phyloP scores from a whole-genome alignment of 2,329 filamentous ascomycete species.

The Fusarium brachygibbosum region DNA sequence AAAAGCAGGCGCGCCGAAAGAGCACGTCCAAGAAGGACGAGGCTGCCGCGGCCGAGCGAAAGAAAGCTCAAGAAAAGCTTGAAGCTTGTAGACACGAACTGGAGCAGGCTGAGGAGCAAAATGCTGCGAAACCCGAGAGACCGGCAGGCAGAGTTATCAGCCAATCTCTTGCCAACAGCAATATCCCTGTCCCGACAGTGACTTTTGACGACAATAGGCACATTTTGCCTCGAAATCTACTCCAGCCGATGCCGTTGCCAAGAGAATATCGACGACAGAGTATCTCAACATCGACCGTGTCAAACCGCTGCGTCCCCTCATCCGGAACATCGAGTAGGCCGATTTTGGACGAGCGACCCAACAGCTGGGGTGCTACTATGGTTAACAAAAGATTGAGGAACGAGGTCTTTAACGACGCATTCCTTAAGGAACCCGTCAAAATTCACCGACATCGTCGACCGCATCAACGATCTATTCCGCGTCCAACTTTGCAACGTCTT shows the following conservation, averaged over 20 bases:
- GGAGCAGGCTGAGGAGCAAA: slow-evolving; percentile 34
- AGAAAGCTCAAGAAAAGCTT: slow-evolving; percentile 52
- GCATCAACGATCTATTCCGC: slow-evolving; percentile 74
- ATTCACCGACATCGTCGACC: slow-evolving; percentile 81
- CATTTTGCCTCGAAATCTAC: slow-evolving; percentile 87
- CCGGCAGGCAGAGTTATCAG: slow-evolving; percentile 65
- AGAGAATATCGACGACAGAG: slow-evolving; percentile 53
- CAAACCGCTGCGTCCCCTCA: slow-evolving; percentile 16
- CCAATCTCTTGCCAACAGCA: slow-evolving; percentile 79
- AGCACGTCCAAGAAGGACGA: slow-evolving; percentile 68
- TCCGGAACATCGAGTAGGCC: slow-evolving; percentile 47
- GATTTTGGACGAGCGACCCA: slow-evolving; percentile 68
- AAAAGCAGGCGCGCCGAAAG: slow-evolving; percentile 80
- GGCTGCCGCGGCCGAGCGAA: slow-evolving; percentile 53
- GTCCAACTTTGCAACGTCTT: slow-evolving; percentile 61
- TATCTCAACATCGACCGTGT: slow-evolving; percentile 50
- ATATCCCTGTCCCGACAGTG: slow-evolving; percentile 83
- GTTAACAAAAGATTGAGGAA: slow-evolving; percentile 90
- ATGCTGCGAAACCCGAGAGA: slow-evolving; percentile 15
- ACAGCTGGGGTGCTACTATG: slow-evolving; percentile 90
- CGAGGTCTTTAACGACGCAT: slow-evolving; percentile 93
- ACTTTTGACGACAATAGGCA: slow-evolving; percentile 95
- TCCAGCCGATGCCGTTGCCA: slow-evolving; percentile 69
- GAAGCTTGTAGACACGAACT: slow-evolving; percentile 37
- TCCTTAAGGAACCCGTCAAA: slow-evolving; percentile 86